Evolutionary conservation across 1,284 basidiomycete species (phyloP), one percentile per base, ranked within the genome.

Genomic region (Sphaerobolus stellatus): DNA sequence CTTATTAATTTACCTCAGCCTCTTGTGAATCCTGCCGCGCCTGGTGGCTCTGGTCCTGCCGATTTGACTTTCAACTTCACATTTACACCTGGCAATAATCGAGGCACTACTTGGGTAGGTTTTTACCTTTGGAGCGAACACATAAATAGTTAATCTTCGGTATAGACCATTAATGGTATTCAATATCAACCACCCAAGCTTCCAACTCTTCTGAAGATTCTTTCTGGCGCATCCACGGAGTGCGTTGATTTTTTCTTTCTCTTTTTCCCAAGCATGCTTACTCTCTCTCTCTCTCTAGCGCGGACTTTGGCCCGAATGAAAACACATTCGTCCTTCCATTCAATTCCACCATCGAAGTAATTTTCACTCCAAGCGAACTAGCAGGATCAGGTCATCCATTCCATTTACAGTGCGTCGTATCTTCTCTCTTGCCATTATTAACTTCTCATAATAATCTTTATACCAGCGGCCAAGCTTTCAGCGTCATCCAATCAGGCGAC

Each of bases 201-300:
- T 0, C 79, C 79, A 0, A 74, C 80, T 1, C 69, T 82, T 30
- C 70, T 83, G 29, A 80, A 82, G 56, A 75, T 83, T 44, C 62
- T 82, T 31, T 79, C 75, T 50, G 80, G 80, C 5, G 68, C 74
- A 6, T 64, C 64, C 44, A 67, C 70, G 34, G 71, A 77, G 16
- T 62, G 68, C 13, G 68, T 75, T n/a, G 66, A 82, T 24, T 68
- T 81, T 24, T 79, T 79, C 2, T 50, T 55, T 2, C 78, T 74
- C 8, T 73, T 69, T 24, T 70, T 82, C 3, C 38, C 22, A 14
- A 40, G 22, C 18, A 20, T 11, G n/a, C 22, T 28, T 50, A 22
- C 22, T 20, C 18, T 8, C 9, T 22, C 20, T 28, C 3, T 18
- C 20, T 33, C 33, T n/a, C n/a, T n/a, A 54, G 53, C n/a, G 33